Evolutionary conservation across 345 rosid genomes (phyloP), one percentile per base, ranked within the genome.

Genomic region (Corchorus capsularis): DNA sequence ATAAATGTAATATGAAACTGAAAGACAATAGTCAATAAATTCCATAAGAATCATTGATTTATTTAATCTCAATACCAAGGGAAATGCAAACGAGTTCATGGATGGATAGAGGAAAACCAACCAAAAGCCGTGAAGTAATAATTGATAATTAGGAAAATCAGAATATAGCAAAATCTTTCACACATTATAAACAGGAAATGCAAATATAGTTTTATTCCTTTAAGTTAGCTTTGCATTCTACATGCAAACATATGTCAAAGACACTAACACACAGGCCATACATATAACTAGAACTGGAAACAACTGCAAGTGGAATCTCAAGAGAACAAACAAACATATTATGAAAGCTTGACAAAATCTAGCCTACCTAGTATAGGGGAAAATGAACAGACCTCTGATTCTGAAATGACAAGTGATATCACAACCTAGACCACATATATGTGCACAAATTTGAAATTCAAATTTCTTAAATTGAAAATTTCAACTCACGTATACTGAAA

Each of bases 391-490:
- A 63, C 5, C 39, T 63, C 47, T 8, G 47, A 63, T 63, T 37
- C 68, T 63, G 14, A 37, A 39, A 63, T 35, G 37, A 59, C 35
- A 71, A 34, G 64, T 54, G 3, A 78, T 52, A 15, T 32, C 54
- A n/a, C 5, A 45, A 41, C 19, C 8, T 12, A 19, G 41, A 37
- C 11, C 11, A 3, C 66, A 35, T 35, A 4, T 63, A 39, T 63
- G 27, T 8, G 47, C 22, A 37, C 13, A 1, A 63, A 63, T 16
- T 11, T 37, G 6, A 35, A 63, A 16, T 39, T 63, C 13, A 60
- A 60, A 27, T 59, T 22, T 59, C 16, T 56, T 27, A 59, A 3
- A 15, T 63, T 63, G 20, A 37, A 6, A 35, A 1, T 37, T 63
- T 39, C 0, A n/a, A 57, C 2, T 35, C 9, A 5, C 15, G 43